A percentile compares a stretch with the other conserved stretches of the same genome.
These are phyloP conservation scores for Tympanopsis confertula DNA, from an alignment of 2,329 filamentous ascomycete species.

Conservation along the genomic window DNA sequence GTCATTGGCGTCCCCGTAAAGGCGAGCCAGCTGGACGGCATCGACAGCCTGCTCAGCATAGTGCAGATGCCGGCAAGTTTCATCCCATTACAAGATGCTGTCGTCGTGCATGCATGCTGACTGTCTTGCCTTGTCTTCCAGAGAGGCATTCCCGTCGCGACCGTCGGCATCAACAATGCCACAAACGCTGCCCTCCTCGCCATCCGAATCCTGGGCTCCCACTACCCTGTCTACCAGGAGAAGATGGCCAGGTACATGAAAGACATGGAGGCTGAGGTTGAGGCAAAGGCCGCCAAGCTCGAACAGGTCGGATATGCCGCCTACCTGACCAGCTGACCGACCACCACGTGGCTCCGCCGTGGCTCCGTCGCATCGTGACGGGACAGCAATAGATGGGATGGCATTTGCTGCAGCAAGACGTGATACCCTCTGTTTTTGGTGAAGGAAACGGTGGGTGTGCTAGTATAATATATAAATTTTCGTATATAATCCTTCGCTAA, in stretches of 20 bases:
- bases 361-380: no score
- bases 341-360: no score
- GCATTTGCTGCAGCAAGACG: no score
- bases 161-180: slow-evolving; percentile 70
- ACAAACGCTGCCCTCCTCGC: slow-evolving; percentile 68
- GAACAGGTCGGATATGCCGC: slow-evolving; percentile 40
- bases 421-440: no score
- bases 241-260: slow-evolving; percentile 49
- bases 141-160: slow-evolving; percentile 60
- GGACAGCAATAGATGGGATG: no score
- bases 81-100: slow-evolving; percentile 22
- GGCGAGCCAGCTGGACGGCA: slow-evolving; percentile 59
- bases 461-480: no score
- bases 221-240: slow-evolving; percentile 39
- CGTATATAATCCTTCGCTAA: no score
- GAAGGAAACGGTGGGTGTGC: no score
- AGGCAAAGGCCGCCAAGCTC: slow-evolving; percentile 47
- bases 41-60: slow-evolving; percentile 62
- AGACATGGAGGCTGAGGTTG: slow-evolving; percentile 51
- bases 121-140: slow-evolving; percentile 21
- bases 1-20: slow-evolving; percentile 72
- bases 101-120: slow-evolving; percentile 23
- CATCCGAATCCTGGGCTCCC: slow-evolving; percentile 51
- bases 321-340: no score
- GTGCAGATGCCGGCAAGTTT: slow-evolving; percentile 61